Evolutionary conservation across 805 yeast species (phyloP), one percentile per base, ranked within the genome.

Genomic region (Blastobotrys terrestris): DNA sequence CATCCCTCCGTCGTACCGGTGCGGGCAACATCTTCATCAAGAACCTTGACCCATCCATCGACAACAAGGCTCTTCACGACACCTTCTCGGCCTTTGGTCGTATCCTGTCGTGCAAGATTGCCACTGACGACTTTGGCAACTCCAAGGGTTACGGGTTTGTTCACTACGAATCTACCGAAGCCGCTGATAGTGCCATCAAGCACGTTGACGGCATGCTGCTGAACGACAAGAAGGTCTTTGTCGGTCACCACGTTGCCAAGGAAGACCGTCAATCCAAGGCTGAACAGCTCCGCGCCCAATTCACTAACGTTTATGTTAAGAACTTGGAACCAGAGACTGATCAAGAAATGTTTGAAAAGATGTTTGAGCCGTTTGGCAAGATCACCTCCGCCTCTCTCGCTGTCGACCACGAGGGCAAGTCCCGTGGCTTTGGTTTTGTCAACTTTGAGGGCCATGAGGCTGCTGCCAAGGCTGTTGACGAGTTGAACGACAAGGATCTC

Each of bases 401-500:
- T 72, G 79, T 76, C 68, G 96, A 88, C 69, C 80, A 74, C 61
- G 90, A 85, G 65, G 95, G 94, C 68, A 90, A 88, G 74, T 83
- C 95, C 61, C 87, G 83, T 72, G 98, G 98, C 64, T 94, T 94
- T 68, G 98, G 96, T 65, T 94, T 94, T 71, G 88, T 94, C 66
- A 90, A 94, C 83, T 94, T 69, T 66, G 96, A 83, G 73, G 70
- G 74, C 63, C 99, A 92, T 74, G 90, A 85, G 67, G 79, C 83
- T 63, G 99, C 99, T 61, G 81, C 78, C 64, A 81, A 82, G 75
- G 96, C 98, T 56, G 95, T 92, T 63, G 97, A 88, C 51, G 94
- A 78, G 67, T 82, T 92, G 72, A 87, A 94, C 76, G 96, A 85
- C 71, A 76, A 73, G 63, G 98, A 94, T 69, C 72, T 85, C 71